phyloP scores from a whole-genome alignment of 176 grass and related monocot genomes.

The Luzula sylvatica region DNA sequence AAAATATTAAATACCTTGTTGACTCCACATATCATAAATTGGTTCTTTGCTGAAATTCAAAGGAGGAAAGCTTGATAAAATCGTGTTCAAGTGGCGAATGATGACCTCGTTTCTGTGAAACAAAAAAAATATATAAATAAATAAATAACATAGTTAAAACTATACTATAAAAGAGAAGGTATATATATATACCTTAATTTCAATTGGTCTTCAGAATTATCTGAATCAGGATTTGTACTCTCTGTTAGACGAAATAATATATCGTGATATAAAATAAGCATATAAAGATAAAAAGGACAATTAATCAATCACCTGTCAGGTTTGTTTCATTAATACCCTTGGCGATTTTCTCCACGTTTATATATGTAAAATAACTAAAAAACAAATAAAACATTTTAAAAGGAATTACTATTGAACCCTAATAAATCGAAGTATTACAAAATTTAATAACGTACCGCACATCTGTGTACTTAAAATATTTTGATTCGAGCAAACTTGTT shows the following conservation, averaged over 20 bases:
- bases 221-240: slow-evolving; percentile 20
- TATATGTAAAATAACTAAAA: slow-evolving; percentile 84
- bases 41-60: slow-evolving; percentile 50
- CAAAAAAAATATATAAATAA: slow-evolving; percentile 7
- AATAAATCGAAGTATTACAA: no score
- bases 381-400: background rate
- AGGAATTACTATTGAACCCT: background rate
- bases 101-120: slow-evolving; percentile 33
- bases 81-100: slow-evolving; percentile 48
- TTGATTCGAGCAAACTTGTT: slow-evolving; percentile 56
- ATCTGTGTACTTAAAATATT: slow-evolving; percentile 70
- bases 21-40: slow-evolving; percentile 60
- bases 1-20: slow-evolving; percentile 40
- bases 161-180: no score
- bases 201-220: slow-evolving; percentile 18
- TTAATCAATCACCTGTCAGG: slow-evolving; percentile 29
- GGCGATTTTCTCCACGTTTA: slow-evolving; percentile 68
- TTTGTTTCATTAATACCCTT: slow-evolving; percentile 33
- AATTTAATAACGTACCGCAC: slow-evolving; percentile 45
- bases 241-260: slow-evolving; percentile 20
- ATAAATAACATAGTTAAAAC: no score
- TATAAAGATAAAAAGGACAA: background rate
- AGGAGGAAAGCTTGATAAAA: slow-evolving; percentile 44
- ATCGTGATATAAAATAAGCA: slow-evolving; percentile 2
- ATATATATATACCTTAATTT: slow-evolving; percentile 36